These are phyloP conservation scores for Tuber aestivum DNA, from an alignment of 495 filamentous ascomycete species.

Conservation along the genomic window DNA sequence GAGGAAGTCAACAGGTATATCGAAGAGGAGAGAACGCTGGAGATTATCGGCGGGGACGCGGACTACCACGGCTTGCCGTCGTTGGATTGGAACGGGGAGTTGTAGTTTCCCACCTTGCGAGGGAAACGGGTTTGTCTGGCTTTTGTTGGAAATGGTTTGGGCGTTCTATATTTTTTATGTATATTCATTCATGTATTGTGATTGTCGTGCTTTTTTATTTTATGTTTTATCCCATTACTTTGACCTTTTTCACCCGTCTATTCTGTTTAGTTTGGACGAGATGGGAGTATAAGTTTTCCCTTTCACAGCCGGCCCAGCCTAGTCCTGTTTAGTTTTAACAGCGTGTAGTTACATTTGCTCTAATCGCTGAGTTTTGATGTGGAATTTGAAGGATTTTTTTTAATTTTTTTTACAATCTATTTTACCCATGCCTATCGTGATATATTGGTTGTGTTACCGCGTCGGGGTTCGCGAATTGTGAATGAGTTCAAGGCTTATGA, in stretches of 20 bases:
- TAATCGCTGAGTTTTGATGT: neutral
- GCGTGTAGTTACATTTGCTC: neutral
- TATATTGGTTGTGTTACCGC: neutral
- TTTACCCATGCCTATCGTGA: neutral
- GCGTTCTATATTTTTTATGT: neutral
- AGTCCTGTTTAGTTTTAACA: neutral
- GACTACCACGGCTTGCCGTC: slow-evolving; percentile 32
- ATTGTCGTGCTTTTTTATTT: neutral
- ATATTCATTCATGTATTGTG: neutral
- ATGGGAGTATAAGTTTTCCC: neutral
- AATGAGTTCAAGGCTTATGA: neutral
- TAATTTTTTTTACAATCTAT: neutral
- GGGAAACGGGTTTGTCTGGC: neutral
- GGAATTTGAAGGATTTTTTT: neutral
- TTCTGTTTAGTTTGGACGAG: neutral
- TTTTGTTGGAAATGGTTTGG: neutral
- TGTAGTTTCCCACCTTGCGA: neutral
- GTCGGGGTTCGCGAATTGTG: neutral
- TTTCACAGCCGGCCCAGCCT: neutral
- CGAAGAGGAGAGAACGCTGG: slow-evolving; percentile 37
- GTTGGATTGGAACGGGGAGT: slow-evolving; percentile 33
- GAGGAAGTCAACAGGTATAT: slow-evolving; percentile 40
- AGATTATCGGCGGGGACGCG: slow-evolving; percentile 36
- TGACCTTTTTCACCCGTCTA: neutral
- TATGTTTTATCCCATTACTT: too few relatives aligned